Conservation (phyloP, 768 basidiomycete genomes). For the Butyriboletus loyo region DNA sequence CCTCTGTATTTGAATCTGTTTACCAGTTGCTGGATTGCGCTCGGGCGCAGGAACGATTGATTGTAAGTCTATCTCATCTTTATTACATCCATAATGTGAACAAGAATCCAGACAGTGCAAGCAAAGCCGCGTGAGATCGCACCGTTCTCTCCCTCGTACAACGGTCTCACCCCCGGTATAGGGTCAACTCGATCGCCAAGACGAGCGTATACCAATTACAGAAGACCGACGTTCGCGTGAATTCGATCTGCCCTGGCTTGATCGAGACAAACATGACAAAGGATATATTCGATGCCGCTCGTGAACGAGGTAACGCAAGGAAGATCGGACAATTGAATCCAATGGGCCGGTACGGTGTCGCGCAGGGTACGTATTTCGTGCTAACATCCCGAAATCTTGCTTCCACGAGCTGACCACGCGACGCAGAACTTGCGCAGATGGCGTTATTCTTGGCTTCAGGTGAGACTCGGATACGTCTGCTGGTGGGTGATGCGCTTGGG, state of each 20-base stretch:
- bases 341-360: slow-evolving; percentile 74
- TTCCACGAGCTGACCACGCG: slow-evolving; percentile 11
- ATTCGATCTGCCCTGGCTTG: slow-evolving; percentile 86
- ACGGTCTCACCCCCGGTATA: slow-evolving; percentile 29
- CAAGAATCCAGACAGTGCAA: slow-evolving; percentile 69
- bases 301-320: slow-evolving; percentile 62
- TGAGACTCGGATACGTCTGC: slow-evolving; percentile 32
- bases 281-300: slow-evolving; percentile 72
- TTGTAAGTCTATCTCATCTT: slow-evolving; percentile 47
- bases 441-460: slow-evolving; percentile 88
- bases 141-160: not conserved
- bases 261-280: slow-evolving; percentile 94
- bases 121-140: slow-evolving; percentile 80
- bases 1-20: slow-evolving; percentile 1
- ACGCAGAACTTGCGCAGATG: slow-evolving; percentile 78
- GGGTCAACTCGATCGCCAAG: slow-evolving; percentile 86
- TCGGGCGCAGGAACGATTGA: slow-evolving; percentile 81
- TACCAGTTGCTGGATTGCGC: slow-evolving; percentile 75
- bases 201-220: slow-evolving; percentile 78
- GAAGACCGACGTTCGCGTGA: slow-evolving; percentile 82
- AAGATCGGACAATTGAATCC: slow-evolving; percentile 85
- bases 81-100: slow-evolving; percentile 9
- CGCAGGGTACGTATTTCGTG: slow-evolving; percentile 54
- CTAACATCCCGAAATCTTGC: slow-evolving; percentile 9
- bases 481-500: not conserved